Conservation (phyloP, 2,329 filamentous ascomycete genomes). For the Colletotrichum cordylinicola region DNA sequence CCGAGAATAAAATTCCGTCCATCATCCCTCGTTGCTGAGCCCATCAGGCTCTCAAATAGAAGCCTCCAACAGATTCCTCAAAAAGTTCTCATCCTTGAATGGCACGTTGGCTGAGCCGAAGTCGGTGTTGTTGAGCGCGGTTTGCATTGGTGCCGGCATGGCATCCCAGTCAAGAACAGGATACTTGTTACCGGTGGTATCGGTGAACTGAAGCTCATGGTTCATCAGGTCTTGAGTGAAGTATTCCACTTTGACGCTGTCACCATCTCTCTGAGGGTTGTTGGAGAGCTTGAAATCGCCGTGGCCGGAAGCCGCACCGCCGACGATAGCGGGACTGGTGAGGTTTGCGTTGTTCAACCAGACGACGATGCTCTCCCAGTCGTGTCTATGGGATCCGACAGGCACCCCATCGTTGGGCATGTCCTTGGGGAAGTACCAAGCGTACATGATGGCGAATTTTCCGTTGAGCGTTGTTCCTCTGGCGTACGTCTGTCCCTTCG, state of each 20-base stretch:
- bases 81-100: slow-evolving; percentile 38
- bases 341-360: slow-evolving; percentile 32
- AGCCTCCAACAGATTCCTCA: not conserved
- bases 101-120: slow-evolving; percentile 48
- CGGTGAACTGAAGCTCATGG: slow-evolving; percentile 43
- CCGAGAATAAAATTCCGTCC: not conserved
- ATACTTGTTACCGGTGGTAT: slow-evolving; percentile 39
- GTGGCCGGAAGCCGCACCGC: slow-evolving; percentile 42
- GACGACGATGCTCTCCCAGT: slow-evolving; percentile 44
- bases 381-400: slow-evolving; percentile 42
- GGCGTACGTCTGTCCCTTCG: slow-evolving; percentile 43
- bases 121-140: slow-evolving; percentile 40
- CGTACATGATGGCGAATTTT: slow-evolving; percentile 44
- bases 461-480: slow-evolving; percentile 31
- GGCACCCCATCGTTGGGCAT: slow-evolving; percentile 33
- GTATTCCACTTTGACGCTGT: slow-evolving; percentile 36
- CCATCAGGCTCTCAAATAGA: not conserved
- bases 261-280: slow-evolving; percentile 23
- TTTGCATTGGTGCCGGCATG: slow-evolving; percentile 37
- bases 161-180: slow-evolving; percentile 49
- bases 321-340: slow-evolving; percentile 34
- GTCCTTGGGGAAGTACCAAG: slow-evolving; percentile 54
- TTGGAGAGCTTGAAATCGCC: slow-evolving; percentile 30
- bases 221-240: slow-evolving; percentile 34
- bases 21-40: not conserved